Conservation (phyloP, 371 early-diverging fungal species). For the Mucor mucedo region DNA sequence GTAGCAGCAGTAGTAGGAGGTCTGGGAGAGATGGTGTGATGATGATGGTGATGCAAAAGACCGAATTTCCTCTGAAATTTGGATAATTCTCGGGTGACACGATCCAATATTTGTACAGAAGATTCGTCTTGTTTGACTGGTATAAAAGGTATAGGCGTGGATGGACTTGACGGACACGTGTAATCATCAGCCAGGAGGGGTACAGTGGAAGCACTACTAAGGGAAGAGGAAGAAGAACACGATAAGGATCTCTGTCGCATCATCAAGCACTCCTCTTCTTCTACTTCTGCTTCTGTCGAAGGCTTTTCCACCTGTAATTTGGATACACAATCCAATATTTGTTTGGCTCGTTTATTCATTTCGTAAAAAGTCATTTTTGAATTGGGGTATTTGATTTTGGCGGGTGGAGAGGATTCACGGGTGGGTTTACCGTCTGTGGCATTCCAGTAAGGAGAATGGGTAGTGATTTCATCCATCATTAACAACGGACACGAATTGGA, state of each 20-base stretch:
- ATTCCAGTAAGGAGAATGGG: conserved; percentile 31
- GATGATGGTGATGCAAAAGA: conserved; percentile 6
- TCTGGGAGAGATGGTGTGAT: neutral
- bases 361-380: conserved; percentile 61
- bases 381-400: conserved; percentile 57
- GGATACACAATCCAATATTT: conserved; percentile 60
- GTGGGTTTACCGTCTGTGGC: conserved; percentile 43
- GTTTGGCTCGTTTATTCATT: conserved; percentile 65
- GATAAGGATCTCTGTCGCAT: conserved; percentile 14
- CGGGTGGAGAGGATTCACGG: conserved; percentile 47
- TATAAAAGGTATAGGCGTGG: conserved; percentile 14
- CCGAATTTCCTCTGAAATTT: conserved; percentile 50
- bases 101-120: conserved; percentile 43
- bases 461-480: conserved; percentile 20
- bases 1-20: neutral
- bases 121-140: conserved; percentile 24
- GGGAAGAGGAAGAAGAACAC: conserved; percentile 22
- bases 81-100: conserved; percentile 36
- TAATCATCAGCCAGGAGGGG: conserved; percentile 35
- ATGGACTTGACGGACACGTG: conserved; percentile 6
- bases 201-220: conserved; percentile 51
- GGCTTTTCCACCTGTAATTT: conserved; percentile 54
- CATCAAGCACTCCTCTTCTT: neutral
- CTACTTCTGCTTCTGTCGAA: neutral
- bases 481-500: conserved; percentile 7